Base-by-base conservation (phyloP, 306 rosid genomes). In the Fragaria iinumae region DNA sequence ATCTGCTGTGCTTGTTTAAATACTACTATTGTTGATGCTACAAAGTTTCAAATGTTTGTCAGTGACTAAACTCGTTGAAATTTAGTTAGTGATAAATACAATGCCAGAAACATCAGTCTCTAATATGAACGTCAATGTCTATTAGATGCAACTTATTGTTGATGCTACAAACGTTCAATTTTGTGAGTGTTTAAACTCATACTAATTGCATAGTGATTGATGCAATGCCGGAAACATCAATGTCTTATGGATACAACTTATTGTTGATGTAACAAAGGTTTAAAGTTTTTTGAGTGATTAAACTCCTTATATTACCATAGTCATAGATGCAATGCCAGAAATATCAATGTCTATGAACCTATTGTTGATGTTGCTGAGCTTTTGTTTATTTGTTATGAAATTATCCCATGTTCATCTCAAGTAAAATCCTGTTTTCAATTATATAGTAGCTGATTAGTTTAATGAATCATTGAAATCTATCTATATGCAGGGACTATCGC, bases 401-500 rank as follows among this genome's bases (percentile, higher is more conserved):
- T 47, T 36, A 57, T 38, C 17, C 16, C 49, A 23, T 68, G 39
- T 52, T 60, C 52, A 48, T 60, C 9, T 32, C n/a, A 14, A 52
- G 69, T 72, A 63, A 63, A 39, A 4, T 14, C 43, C 4, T 49
- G 49, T 49, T 41, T 8, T 20, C 12, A n/a, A 52, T 11, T 21
- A 32, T 11, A 50, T 29, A 10, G n/a, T 16, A 48, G 14, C 48
- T 41, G 34, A 41, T 43, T 74, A 65, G 27, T 75, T 27, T 69
- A 11, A 66, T 21, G 17, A 14, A 8, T 38, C 11, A 45, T 41
- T 66, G 60, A 56, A 65, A 79, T 74, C 43, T 67, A 6, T 64
- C 34, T 38, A 45, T 70, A 38, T 49, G 72, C 77, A 88, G 89
- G 81, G 91, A 88, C 69, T 32, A 48, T 20, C 89, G 87, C 4